These are phyloP conservation scores for Pulveroboletus sp. DNA, from an alignment of 768 basidiomycete species.

Conservation along the genomic window DNA sequence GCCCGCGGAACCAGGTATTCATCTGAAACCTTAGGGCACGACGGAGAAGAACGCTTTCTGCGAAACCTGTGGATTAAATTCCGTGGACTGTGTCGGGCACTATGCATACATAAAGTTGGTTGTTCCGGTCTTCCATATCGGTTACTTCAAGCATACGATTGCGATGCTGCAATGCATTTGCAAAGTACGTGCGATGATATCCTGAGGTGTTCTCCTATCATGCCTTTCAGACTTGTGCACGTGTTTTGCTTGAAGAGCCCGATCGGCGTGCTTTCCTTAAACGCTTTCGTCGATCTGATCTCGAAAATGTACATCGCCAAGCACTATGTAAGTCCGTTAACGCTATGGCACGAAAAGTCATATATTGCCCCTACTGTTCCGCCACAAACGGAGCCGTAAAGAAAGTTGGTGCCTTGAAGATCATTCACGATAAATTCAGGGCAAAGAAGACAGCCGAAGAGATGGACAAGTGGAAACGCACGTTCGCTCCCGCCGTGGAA, in stretches of 20 bases:
- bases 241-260: conserved; percentile 82
- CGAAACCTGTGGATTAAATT: conserved; percentile 89
- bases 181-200: conserved; percentile 53
- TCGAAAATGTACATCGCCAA: conserved; percentile 91
- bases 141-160: conserved; percentile 96
- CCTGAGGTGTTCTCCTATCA: neutral
- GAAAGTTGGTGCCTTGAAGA: conserved; percentile 90
- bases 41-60: conserved; percentile 90
- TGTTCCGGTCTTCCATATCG: conserved; percentile 97
- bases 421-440: conserved; percentile 96
- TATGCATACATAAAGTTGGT: conserved; percentile 98
- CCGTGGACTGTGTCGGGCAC: conserved; percentile 95
- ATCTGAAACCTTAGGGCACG: conserved; percentile 60
- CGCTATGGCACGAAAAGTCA: conserved; percentile 78
- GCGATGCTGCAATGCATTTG: conserved; percentile 93
- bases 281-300: conserved; percentile 83
- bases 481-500: conserved; percentile 76
- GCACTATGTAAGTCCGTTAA: conserved; percentile 81
- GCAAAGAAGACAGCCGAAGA: conserved; percentile 89
- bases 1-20: neutral
- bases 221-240: conserved; percentile 73
- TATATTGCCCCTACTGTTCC: conserved; percentile 90
- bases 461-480: conserved; percentile 81
- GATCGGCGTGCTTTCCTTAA: conserved; percentile 81
- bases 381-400: conserved; percentile 94